Evolutionary conservation across 805 yeast species (phyloP).

Genomic region (Candida maltosa): DNA sequence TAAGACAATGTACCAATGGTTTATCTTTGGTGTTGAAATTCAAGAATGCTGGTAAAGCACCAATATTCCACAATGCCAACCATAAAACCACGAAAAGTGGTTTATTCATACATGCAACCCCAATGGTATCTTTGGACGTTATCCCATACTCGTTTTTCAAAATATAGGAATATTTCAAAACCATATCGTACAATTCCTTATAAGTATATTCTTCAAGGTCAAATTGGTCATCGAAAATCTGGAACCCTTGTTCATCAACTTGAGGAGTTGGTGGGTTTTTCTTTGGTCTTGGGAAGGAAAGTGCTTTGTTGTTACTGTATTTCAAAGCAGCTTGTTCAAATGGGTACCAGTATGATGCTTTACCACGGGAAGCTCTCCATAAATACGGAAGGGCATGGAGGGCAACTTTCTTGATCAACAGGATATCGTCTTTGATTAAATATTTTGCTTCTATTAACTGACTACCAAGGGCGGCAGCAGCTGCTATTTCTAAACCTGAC

Average conservation of each 20-base stretch:
- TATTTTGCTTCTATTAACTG: conserved; percentile 47
- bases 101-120: conserved; percentile 74
- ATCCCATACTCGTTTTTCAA: conserved; percentile 63
- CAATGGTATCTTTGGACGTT: conserved; percentile 64
- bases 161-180: conserved; percentile 63
- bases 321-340: conserved; percentile 55
- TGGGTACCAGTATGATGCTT: conserved; percentile 65
- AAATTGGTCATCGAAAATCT: conserved; percentile 53
- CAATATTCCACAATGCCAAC: conserved; percentile 88
- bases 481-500: conserved; percentile 36
- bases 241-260: conserved; percentile 31
- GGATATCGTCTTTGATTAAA: conserved; percentile 50
- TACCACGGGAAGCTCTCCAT: conserved; percentile 30
- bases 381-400: conserved; percentile 40
- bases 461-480: conserved; percentile 42
- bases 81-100: conserved; percentile 78
- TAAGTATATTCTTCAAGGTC: conserved; percentile 64
- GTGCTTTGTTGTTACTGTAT: conserved; percentile 52
- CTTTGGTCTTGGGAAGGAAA: conserved; percentile 58
- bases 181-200: conserved; percentile 60
- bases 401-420: conserved; percentile 44
- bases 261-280: conserved; percentile 22
- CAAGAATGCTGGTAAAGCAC: conserved; percentile 84
- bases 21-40: conserved; percentile 74
- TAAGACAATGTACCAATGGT: conserved; percentile 77